phyloP scores from a whole-genome alignment of 1,284 basidiomycete genomes.

The Macrocybe sp. region DNA sequence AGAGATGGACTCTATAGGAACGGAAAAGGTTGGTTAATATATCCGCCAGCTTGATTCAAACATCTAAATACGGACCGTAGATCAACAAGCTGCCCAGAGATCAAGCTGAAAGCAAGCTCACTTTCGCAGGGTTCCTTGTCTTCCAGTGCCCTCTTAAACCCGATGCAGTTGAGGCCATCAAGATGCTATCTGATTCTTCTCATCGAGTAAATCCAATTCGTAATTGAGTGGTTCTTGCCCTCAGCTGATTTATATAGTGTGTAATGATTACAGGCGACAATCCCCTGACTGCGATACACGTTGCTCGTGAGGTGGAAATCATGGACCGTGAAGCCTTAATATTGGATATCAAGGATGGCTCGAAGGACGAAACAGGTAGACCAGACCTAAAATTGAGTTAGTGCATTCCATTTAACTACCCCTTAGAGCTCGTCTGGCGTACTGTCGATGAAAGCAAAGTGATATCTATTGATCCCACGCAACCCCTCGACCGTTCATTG shows the following conservation, averaged over 20 bases:
- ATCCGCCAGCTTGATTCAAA: not conserved
- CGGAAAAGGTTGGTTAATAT: conserved; percentile 10
- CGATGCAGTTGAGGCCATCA: conserved; percentile 86
- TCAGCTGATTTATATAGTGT: conserved; percentile 47
- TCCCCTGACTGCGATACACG: conserved; percentile 90
- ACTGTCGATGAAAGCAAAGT: conserved; percentile 88
- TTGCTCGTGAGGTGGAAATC: conserved; percentile 92
- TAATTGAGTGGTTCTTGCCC: not conserved
- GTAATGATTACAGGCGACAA: conserved; percentile 99
- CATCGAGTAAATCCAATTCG: conserved; percentile 67
- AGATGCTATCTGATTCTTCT: conserved; percentile 91
- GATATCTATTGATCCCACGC: conserved; percentile 74
- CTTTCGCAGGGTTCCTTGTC: conserved; percentile 89
- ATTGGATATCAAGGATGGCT: conserved; percentile 82
- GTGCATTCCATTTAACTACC: not conserved
- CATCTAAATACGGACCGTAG: conserved; percentile 30
- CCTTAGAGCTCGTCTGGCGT: conserved; percentile 79
- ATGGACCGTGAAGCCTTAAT: conserved; percentile 92
- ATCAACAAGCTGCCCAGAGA: conserved; percentile 82
- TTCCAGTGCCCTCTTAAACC: conserved; percentile 95
- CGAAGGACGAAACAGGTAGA: conserved; percentile 63
- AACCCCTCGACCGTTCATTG: conserved; percentile 73
- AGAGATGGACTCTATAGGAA: conserved; percentile 52
- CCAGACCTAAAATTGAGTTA: not conserved
- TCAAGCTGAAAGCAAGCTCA: conserved; percentile 71